Percentiles rank a stretch among this genome's conserved stretches.
phyloP scores from a whole-genome alignment of 2,329 filamentous ascomycete genomes.

The Thelonectria blattea region DNA sequence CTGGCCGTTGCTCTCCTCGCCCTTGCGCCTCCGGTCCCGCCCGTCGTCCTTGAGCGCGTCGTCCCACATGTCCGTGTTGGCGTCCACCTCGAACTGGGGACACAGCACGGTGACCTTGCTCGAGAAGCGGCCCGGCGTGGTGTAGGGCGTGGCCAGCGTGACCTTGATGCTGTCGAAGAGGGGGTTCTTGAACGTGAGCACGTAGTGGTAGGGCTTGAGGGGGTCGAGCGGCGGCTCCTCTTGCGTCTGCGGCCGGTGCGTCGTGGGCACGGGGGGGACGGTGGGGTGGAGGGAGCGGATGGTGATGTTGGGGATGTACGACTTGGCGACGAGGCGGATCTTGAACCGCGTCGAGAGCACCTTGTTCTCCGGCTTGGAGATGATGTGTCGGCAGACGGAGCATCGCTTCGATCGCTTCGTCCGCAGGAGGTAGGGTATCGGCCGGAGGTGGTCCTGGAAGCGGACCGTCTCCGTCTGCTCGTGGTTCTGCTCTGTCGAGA shows the following conservation, averaged over 20 bases:
- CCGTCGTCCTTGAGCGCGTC: slow-evolving; percentile 75
- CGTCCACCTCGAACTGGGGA: slow-evolving; percentile 91
- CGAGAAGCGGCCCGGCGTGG: slow-evolving; percentile 76
- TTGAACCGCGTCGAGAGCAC: slow-evolving; percentile 88
- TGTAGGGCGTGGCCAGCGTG: slow-evolving; percentile 82
- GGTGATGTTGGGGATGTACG: slow-evolving; percentile 83
- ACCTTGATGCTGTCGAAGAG: slow-evolving; percentile 91
- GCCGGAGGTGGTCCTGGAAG: slow-evolving; percentile 78
- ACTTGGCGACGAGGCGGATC: slow-evolving; percentile 86
- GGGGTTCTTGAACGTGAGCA: slow-evolving; percentile 91
- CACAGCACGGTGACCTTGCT: slow-evolving; percentile 90
- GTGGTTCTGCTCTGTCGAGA: slow-evolving; percentile 55
- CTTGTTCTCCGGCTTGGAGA: slow-evolving; percentile 92
- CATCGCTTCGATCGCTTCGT: slow-evolving; percentile 96
- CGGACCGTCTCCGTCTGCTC: slow-evolving; percentile 60
- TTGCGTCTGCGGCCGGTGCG: slow-evolving; percentile 40
- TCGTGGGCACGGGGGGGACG: slow-evolving; percentile 43
- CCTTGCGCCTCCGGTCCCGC: slow-evolving; percentile 46
- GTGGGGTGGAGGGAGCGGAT: slow-evolving; percentile 66
- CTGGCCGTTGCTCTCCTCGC: slow-evolving; percentile 53
- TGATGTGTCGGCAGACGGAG: slow-evolving; percentile 89
- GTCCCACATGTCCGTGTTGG: slow-evolving; percentile 87
- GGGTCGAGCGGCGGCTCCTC: slow-evolving; percentile 55
- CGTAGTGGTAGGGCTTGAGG: slow-evolving; percentile 73
- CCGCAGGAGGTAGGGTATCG: slow-evolving; percentile 80